Evolutionary conservation across 2,329 filamentous ascomycete genomes (phyloP).

Genomic region (Epichloe uncinata): DNA sequence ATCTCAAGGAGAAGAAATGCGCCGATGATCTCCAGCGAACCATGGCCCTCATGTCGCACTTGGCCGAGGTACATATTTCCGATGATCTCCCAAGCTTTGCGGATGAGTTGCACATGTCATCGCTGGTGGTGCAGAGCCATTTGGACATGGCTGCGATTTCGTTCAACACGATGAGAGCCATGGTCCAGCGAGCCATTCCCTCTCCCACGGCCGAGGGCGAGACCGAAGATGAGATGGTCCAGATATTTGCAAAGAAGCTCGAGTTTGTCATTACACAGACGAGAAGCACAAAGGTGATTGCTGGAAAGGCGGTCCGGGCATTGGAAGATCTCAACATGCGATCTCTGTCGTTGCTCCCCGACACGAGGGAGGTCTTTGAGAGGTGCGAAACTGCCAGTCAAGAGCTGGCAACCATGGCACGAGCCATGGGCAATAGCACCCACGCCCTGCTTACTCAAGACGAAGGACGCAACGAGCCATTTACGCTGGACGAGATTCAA

Average conservation of each 20-base stretch:
- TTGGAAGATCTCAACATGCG: slow-evolving; percentile 65
- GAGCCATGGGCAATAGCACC: slow-evolving; percentile 53
- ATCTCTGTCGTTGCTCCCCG: slow-evolving; percentile 57
- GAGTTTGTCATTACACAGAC: slow-evolving; percentile 63
- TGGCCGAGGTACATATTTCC: slow-evolving; percentile 68
- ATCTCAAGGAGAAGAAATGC: slow-evolving; percentile 74
- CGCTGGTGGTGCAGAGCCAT: slow-evolving; percentile 63
- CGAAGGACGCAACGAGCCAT: slow-evolving; percentile 55
- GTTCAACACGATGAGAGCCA: slow-evolving; percentile 46
- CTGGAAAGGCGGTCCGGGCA: slow-evolving; percentile 63
- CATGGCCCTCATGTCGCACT: slow-evolving; percentile 74
- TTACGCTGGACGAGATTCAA: slow-evolving; percentile 54
- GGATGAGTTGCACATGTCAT: slow-evolving; percentile 66
- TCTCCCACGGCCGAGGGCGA: slow-evolving; percentile 13
- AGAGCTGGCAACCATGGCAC: slow-evolving; percentile 52
- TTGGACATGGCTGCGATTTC: slow-evolving; percentile 64
- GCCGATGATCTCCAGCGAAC: slow-evolving; percentile 70
- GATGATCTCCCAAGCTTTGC: slow-evolving; percentile 59
- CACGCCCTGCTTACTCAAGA: slow-evolving; percentile 51
- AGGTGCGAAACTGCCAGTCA: slow-evolving; percentile 51
- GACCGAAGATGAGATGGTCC: slow-evolving; percentile 49
- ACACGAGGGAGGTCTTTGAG: slow-evolving; percentile 57
- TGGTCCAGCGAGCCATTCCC: slow-evolving; percentile 55
- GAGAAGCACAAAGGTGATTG: slow-evolving; percentile 70
- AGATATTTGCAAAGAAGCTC: slow-evolving; percentile 55